A percentile compares a stretch with the other conserved stretches of the same genome.
Conservation (phyloP, 805 yeast genomes). For the Kluyveromyces lactis region DNA sequence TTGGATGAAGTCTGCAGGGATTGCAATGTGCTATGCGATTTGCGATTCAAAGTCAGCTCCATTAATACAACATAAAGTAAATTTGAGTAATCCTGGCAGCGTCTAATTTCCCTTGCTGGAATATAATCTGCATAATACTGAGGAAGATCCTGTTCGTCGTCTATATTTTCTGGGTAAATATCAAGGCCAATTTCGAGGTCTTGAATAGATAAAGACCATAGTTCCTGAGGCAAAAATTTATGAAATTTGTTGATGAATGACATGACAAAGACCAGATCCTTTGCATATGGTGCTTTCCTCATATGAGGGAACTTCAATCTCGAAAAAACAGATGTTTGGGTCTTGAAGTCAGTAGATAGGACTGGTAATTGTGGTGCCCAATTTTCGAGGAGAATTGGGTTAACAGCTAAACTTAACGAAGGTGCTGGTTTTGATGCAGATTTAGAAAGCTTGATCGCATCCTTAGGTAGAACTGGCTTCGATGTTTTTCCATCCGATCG, state of each 20-base stretch:
- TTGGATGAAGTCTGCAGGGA: conserved; percentile 11
- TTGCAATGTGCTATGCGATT: conserved; percentile 7
- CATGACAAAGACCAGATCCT: conserved; percentile 24
- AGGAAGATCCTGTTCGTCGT: conserved; percentile 10
- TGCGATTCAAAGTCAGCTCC: conserved; percentile 16
- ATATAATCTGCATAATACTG: conserved; percentile 18
- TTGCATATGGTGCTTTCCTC: conserved; percentile 21
- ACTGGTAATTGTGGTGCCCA: conserved; percentile 26
- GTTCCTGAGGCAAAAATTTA: conserved; percentile 15
- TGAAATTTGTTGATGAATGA: conserved; percentile 24
- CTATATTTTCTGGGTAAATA: conserved; percentile 13
- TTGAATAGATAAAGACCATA: conserved; percentile 23
- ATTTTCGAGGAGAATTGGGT: conserved; percentile 8
- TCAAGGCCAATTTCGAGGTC: conserved; percentile 26
- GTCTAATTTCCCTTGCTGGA: conserved; percentile 14
- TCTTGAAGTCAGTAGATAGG: conserved; percentile 14
- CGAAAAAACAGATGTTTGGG: conserved; percentile 14
- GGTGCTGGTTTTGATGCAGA: conserved; percentile 13
- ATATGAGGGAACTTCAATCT: conserved; percentile 17
- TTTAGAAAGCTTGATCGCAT: not conserved
- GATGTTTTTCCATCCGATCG: too few relatives aligned
- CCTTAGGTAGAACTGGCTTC: not conserved
- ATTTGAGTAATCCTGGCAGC: conserved; percentile 22
- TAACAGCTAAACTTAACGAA: conserved; percentile 8
- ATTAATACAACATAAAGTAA: conserved; percentile 19